Percentiles rank a stretch among this genome's conserved stretches.
Conservation (phyloP, 108 stramenopile species). For the Skeletonema tropicum region DNA sequence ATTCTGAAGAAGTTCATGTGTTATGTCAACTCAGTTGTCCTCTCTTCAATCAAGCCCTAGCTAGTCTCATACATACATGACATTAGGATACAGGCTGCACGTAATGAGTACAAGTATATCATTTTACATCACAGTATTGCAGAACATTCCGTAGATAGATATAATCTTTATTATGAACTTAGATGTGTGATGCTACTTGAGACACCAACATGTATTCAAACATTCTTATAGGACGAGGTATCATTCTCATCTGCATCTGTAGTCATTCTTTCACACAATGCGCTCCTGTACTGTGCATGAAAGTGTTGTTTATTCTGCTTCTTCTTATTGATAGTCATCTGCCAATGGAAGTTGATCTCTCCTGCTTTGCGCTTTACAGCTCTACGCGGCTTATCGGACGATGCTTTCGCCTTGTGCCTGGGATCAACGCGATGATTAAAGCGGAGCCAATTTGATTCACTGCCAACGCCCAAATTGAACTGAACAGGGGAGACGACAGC, state of each 20-base stretch:
- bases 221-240: not conserved
- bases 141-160: too few species aligned
- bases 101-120: too few species aligned
- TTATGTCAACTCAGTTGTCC: too few species aligned
- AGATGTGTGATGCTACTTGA: not conserved
- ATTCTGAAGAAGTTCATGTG: too few species aligned
- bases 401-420: not conserved
- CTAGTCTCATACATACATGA: too few species aligned
- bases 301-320: not conserved
- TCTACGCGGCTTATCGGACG: not conserved
- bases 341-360: not conserved
- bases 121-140: too few species aligned
- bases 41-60: too few species aligned
- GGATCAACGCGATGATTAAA: not conserved
- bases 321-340: not conserved
- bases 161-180: too few species aligned
- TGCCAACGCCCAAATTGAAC: not conserved
- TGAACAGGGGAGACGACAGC: not conserved
- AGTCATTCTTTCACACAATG: not conserved
- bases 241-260: not conserved
- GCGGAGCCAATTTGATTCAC: not conserved
- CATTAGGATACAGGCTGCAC: too few species aligned
- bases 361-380: not conserved
- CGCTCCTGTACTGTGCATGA: not conserved
- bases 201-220: not conserved